Base-by-base conservation (phyloP, 495 filamentous ascomycete species). In the Podospora didyma region DNA sequence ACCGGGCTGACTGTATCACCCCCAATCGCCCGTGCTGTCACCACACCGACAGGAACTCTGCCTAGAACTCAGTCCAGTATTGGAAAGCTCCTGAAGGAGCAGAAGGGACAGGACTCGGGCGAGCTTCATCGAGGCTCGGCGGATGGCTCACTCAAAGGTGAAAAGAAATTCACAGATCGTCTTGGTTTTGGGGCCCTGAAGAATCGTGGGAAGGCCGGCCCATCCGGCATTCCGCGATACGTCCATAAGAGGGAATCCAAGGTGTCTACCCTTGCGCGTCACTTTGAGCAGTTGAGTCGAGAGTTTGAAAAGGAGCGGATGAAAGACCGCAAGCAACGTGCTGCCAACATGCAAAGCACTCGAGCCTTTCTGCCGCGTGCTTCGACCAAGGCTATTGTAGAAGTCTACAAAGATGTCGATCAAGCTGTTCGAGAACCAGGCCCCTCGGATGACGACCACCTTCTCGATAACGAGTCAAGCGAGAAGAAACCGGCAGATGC, bases 291-390 rank as follows among this genome's bases (percentile, higher is more conserved):
- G 65, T 72, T 99, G 34, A 96, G 90, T 56, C 87, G 92, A 6
- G 95, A 99, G 62, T 97, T 98, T 61, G 92, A 99, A 64, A 95
- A 92, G 66, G 93, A 97, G 74, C 80, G 95, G 37, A 81, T 92
- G 48, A 88, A 87, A 54, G 92, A 99, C 64, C 82, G 87, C 65
- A 85, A 85, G 48, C 87, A 92, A 63, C 80, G 90, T 55, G 88
- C 88, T 44, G 88, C 89, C n/a, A 90, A 86, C 62, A 87, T 85
- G 64, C 84, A 85, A 16, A 86, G 89, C 64, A 85, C 89, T 0
- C 83, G 92, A 53, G 91, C 89, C 19, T 92, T 91, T 63, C 68
- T 80, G 26, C 94, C 93, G 16, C 83, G 92, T 54, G 87, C 91
- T 14, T 91, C 90, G n/a, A 95, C 93, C 21, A 94, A 91, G 66